These are phyloP conservation scores for Potentilla sterilis DNA, from an alignment of 306 rosid species.

Conservation along the genomic window DNA sequence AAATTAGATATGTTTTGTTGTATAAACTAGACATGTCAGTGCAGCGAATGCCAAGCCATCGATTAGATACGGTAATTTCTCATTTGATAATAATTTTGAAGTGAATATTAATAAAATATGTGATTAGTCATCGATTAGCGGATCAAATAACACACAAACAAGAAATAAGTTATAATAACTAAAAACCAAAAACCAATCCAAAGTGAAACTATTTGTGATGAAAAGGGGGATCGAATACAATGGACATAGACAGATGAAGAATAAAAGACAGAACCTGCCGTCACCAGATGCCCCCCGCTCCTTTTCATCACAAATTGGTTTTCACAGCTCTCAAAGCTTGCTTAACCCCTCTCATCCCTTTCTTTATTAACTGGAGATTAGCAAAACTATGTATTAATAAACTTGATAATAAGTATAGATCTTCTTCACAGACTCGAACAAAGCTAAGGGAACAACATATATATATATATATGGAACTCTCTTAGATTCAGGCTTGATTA, in stretches of 20 bases:
- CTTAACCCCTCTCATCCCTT: background rate
- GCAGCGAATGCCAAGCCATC: too few relatives aligned
- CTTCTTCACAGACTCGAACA: constrained; percentile 6
- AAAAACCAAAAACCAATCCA: background rate
- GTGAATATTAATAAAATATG: too few relatives aligned
- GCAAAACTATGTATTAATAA: background rate
- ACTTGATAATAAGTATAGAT: background rate
- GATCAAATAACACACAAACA: background rate
- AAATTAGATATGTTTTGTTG: too few relatives aligned
- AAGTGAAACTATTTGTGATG: background rate
- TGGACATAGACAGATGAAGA: background rate
- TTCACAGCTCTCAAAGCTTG: background rate
- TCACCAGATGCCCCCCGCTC: background rate
- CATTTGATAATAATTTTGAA: too few relatives aligned
- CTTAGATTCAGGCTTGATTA: background rate
- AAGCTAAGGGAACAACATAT: background rate
- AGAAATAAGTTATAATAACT: background rate
- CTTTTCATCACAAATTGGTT: background rate
- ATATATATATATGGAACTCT: background rate
- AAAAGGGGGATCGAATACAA: background rate
- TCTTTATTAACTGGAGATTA: background rate
- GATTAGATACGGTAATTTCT: too few relatives aligned
- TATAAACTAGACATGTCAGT: too few relatives aligned
- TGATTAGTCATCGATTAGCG: background rate
- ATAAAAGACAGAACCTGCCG: background rate